Percentiles rank a stretch among this genome's conserved stretches.
Evolutionary conservation across 2,329 filamentous ascomycete genomes (phyloP).

Genomic region (Aspergillus ochraceoroseus): DNA sequence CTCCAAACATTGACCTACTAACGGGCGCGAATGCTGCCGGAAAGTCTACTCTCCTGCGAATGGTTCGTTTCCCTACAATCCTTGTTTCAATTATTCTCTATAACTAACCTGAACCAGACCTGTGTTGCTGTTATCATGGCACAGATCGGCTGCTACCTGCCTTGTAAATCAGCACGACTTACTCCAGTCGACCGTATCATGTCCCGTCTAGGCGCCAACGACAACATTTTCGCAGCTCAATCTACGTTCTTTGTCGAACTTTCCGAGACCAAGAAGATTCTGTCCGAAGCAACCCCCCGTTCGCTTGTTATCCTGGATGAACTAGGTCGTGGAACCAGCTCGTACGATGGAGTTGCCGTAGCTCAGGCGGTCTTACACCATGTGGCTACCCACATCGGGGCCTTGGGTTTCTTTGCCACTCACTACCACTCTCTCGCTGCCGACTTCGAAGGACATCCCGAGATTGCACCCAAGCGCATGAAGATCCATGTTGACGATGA

Average conservation of each 20-base stretch:
- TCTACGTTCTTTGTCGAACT: constrained; percentile 98
- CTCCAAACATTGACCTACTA: constrained; percentile 79
- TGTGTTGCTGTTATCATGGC: constrained; percentile 97
- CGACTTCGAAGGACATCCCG: constrained; percentile 84
- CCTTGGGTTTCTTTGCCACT: constrained; percentile 93
- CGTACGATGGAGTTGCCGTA: constrained; percentile 93
- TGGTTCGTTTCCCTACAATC: constrained; percentile 57
- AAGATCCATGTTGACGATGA: constrained; percentile 86
- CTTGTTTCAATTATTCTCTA: neutral
- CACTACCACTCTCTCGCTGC: constrained; percentile 93
- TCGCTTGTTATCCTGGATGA: constrained; percentile 97
- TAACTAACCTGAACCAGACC: constrained; percentile 52
- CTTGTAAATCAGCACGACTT: constrained; percentile 72
- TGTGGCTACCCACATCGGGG: constrained; percentile 85
- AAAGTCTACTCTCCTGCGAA: constrained; percentile 91
- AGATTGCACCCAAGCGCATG: constrained; percentile 84
- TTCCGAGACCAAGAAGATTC: constrained; percentile 95
- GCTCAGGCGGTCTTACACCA: constrained; percentile 97
- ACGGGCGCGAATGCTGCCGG: constrained; percentile 96
- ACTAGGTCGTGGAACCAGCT: constrained; percentile 87
- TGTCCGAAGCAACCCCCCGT: constrained; percentile 86
- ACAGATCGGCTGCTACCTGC: constrained; percentile 89
- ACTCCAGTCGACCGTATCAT: constrained; percentile 97
- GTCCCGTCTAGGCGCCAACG: constrained; percentile 93
- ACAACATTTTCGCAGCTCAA: constrained; percentile 98